Conservation (phyloP, 148 eudicot genomes). For the Gaultheria prostrata region DNA sequence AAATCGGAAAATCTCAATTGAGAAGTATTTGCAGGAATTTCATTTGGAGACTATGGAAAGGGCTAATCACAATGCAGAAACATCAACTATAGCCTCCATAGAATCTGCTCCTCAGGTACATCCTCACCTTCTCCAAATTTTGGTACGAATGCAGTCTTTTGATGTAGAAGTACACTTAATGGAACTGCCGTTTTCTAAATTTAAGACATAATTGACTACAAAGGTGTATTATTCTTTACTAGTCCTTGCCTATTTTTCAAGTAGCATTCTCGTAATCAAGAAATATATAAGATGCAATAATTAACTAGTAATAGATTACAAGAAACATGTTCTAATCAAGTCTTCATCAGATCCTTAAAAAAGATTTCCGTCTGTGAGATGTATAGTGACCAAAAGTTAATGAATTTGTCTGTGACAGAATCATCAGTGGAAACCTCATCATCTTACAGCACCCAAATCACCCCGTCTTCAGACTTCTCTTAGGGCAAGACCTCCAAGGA, state of each 20-base stretch:
- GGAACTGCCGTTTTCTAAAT: neutral
- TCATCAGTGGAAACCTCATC: conserved; percentile 63
- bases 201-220: too few relatives aligned
- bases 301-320: too few relatives aligned
- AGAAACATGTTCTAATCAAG: too few relatives aligned
- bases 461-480: conserved; percentile 82
- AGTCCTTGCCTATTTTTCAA: neutral
- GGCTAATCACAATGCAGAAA: conserved; percentile 67
- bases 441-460: conserved; percentile 75
- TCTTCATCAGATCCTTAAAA: neutral
- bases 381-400: too few relatives aligned
- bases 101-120: conserved; percentile 54
- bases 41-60: conserved; percentile 84
- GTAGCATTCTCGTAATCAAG: neutral
- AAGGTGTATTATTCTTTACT: too few relatives aligned
- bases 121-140: neutral
- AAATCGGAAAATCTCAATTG: neutral
- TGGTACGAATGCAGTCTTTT: neutral
- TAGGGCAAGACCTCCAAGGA: conserved; percentile 76
- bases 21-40: conserved; percentile 49
- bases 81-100: conserved; percentile 59
- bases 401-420: conserved; percentile 39
- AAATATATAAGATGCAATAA: too few relatives aligned
- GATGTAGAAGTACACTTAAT: neutral
- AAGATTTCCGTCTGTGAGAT: neutral